Percentiles rank a stretch among this genome's conserved stretches.
Conservation (phyloP, 192 early-diverging fungal species). For the Linnemannia zychae region DNA sequence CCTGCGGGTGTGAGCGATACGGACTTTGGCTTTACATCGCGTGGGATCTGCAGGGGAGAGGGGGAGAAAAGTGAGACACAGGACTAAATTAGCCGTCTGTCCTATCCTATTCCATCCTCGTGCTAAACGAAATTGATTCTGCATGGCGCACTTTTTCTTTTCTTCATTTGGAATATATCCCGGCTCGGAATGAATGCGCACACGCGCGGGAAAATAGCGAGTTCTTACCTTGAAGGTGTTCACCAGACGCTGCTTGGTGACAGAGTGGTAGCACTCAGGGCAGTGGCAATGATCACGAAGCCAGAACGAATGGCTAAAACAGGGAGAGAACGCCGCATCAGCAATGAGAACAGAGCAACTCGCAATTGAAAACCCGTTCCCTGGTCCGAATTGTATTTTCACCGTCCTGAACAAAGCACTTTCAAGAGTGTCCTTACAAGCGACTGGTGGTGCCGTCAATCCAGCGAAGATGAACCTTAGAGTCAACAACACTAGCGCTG, state of each 20-base stretch:
- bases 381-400: too few relatives aligned
- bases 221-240: slow-evolving; percentile 69
- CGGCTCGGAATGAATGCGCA: neutral
- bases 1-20: slow-evolving; percentile 57
- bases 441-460: slow-evolving; percentile 41
- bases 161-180: slow-evolving; percentile 2
- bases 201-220: neutral
- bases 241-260: slow-evolving; percentile 83
- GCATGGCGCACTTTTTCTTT: neutral
- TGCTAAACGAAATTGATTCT: neutral
- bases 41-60: slow-evolving; percentile 59
- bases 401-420: neutral
- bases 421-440: slow-evolving; percentile 24
- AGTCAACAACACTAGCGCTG: slow-evolving; percentile 17
- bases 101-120: neutral
- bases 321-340: neutral
- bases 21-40: slow-evolving; percentile 63
- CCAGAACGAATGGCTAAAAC: slow-evolving; percentile 78
- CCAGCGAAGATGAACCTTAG: slow-evolving; percentile 47
- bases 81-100: slow-evolving; percentile 4
- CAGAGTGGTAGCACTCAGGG: slow-evolving; percentile 77
- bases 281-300: slow-evolving; percentile 89
- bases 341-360: neutral
- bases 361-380: too few relatives aligned
- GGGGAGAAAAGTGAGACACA: neutral